Percentiles rank a stretch among this genome's conserved stretches.
These are phyloP conservation scores for Diaporthe sp. DNA, from an alignment of 2,329 filamentous ascomycete genomes.

Conservation along the genomic window DNA sequence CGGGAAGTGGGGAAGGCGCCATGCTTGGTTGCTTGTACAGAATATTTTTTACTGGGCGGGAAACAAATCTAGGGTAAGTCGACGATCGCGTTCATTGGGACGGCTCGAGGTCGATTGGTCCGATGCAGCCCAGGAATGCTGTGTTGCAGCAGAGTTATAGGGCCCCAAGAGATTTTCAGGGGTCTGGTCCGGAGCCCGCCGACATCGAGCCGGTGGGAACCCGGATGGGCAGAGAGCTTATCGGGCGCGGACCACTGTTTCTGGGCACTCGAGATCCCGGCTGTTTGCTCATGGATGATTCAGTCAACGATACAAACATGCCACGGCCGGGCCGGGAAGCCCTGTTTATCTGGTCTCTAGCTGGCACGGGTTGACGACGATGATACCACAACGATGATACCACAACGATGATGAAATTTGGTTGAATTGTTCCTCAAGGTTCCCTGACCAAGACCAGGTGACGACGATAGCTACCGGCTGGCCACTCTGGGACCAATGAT, in stretches of 20 bases:
- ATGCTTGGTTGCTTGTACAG: not conserved
- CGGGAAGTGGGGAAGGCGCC: conserved; percentile 45
- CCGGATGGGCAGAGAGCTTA: conserved; percentile 35
- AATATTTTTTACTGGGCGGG: not conserved
- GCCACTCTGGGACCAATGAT: too few relatives aligned
- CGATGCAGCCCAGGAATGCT: not conserved
- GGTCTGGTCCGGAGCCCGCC: not conserved
- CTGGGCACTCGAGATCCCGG: conserved; percentile 11
- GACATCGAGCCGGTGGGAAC: conserved; percentile 29
- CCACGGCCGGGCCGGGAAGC: conserved; percentile 19
- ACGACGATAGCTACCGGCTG: not conserved
- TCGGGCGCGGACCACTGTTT: conserved; percentile 25
- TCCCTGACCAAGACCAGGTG: not conserved
- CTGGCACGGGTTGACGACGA: not conserved
- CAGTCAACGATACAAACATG: not conserved
- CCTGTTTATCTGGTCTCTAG: not conserved
- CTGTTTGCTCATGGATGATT: not conserved
- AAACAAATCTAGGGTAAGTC: not conserved
- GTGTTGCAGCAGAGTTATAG: conserved; percentile 21
- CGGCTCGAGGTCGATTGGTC: not conserved
- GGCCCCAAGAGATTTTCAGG: conserved; percentile 10
- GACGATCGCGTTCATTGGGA: conserved; percentile 12
- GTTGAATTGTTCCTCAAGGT: not conserved
- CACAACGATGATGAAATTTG: not conserved
- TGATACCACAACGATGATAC: too few relatives aligned